A percentile compares a stretch with the other conserved stretches of the same genome.
These are phyloP conservation scores for Tritrichomonas musculus DNA, from an alignment of 208 protist genomes.

Conservation along the genomic window DNA sequence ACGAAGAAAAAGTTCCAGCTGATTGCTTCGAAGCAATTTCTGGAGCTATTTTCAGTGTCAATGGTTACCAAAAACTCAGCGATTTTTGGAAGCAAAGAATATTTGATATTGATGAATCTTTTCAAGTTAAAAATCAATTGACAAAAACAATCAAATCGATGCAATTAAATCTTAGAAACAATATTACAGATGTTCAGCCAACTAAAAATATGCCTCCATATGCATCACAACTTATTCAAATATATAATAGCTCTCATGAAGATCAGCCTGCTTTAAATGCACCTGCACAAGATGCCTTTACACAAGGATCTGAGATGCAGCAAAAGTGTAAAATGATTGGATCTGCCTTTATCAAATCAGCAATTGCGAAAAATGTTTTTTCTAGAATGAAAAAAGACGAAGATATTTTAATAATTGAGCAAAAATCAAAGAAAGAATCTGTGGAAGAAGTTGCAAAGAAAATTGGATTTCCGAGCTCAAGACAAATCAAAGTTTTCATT, in stretches of 20 bases:
- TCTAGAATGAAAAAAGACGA: not conserved
- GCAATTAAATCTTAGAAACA: not conserved
- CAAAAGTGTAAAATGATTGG: slow-evolving; percentile 8
- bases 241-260: too few species aligned
- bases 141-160: not conserved
- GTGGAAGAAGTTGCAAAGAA: not conserved
- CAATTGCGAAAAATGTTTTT: not conserved
- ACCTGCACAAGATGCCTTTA: not conserved
- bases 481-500: not conserved
- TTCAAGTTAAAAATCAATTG: not conserved
- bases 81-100: not conserved
- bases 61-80: not conserved
- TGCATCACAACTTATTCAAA: too few species aligned
- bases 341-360: not conserved
- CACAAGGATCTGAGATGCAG: not conserved
- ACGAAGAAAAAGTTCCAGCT: slow-evolving; percentile 1
- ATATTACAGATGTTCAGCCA: too few species aligned
- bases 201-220: not conserved
- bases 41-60: not conserved
- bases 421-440: not conserved
- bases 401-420: not conserved
- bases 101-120: not conserved
- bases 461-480: not conserved
- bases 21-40: slow-evolving; percentile 6
- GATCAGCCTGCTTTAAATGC: not conserved